Evolutionary conservation across 345 rosid species (phyloP).

Genomic region (Firmiana major): DNA sequence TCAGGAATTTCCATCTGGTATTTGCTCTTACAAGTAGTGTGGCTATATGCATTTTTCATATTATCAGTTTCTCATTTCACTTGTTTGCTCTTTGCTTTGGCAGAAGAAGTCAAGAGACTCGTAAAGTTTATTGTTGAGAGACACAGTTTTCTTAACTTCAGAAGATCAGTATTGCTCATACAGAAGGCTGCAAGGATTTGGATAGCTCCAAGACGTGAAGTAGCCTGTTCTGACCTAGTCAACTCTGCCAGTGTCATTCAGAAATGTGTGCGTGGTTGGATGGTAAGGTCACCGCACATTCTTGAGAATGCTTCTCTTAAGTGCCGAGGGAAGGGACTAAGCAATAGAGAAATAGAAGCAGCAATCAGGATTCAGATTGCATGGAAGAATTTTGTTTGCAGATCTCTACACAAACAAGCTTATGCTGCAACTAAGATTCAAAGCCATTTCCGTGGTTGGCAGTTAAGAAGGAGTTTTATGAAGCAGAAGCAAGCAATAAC

Average conservation of each 20-base stretch:
- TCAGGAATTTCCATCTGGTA: constrained; percentile 36
- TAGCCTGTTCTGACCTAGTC: constrained; percentile 15
- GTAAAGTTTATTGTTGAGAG: constrained; percentile 45
- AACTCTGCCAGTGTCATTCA: constrained; percentile 26
- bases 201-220: constrained; percentile 27
- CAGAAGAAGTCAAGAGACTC: constrained; percentile 30
- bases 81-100: background rate
- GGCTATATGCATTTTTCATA: background rate
- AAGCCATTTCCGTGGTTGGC: constrained; percentile 40
- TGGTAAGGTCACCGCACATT: constrained; percentile 11
- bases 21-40: background rate
- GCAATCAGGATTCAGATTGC: constrained; percentile 56
- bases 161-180: constrained; percentile 42
- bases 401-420: constrained; percentile 17
- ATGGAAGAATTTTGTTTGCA: constrained; percentile 37
- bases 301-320: constrained; percentile 10
- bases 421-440: constrained; percentile 55
- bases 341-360: constrained; percentile 33
- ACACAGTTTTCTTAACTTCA: constrained; percentile 42
- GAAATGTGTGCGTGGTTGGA: constrained; percentile 25
- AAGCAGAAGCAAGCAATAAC: constrained; percentile 32
- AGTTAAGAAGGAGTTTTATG: constrained; percentile 38
- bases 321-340: constrained; percentile 12
- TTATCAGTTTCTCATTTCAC: background rate
- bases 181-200: constrained; percentile 60